Conservation (phyloP, 2,329 filamentous ascomycete genomes). For the Gnomoniopsis sp. region DNA sequence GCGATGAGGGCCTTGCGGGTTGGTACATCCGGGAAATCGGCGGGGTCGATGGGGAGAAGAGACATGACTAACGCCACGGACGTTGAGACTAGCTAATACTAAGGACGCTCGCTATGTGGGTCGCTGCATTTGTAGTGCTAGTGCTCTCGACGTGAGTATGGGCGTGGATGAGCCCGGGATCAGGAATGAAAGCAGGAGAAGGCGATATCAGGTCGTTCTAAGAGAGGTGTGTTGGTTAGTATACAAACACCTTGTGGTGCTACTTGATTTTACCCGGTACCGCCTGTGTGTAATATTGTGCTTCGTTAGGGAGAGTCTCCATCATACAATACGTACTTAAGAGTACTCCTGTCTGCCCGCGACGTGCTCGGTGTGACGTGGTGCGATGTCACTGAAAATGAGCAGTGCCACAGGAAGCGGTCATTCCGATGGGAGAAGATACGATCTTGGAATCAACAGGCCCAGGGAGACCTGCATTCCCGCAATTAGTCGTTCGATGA, state of each 20-base stretch:
- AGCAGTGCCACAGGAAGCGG: not conserved
- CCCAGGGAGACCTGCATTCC: not conserved
- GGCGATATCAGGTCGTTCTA: slow-evolving; percentile 1
- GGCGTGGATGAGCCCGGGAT: not conserved
- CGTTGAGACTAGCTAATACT: not conserved
- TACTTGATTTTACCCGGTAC: not conserved
- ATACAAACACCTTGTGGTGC: not conserved
- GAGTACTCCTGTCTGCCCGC: not conserved
- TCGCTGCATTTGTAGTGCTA: not conserved
- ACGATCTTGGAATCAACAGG: not conserved
- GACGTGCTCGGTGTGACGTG: not conserved
- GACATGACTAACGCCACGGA: slow-evolving; percentile 14
- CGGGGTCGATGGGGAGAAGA: slow-evolving; percentile 55
- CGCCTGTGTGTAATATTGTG: not conserved
- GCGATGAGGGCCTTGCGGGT: slow-evolving; percentile 72
- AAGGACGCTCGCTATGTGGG: not conserved
- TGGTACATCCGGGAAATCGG: slow-evolving; percentile 52
- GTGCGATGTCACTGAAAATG: not conserved
- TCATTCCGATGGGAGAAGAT: not conserved
- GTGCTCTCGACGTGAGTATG: not conserved
- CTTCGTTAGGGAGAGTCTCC: not conserved
- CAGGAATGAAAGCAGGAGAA: not conserved
- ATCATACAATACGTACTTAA: not conserved
- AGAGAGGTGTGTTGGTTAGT: not conserved
- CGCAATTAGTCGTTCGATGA: not conserved